A percentile compares a stretch with the other conserved stretches of the same genome.
Conservation (phyloP, 2,329 filamentous ascomycete genomes). For the Sphaerulina vaccinii region DNA sequence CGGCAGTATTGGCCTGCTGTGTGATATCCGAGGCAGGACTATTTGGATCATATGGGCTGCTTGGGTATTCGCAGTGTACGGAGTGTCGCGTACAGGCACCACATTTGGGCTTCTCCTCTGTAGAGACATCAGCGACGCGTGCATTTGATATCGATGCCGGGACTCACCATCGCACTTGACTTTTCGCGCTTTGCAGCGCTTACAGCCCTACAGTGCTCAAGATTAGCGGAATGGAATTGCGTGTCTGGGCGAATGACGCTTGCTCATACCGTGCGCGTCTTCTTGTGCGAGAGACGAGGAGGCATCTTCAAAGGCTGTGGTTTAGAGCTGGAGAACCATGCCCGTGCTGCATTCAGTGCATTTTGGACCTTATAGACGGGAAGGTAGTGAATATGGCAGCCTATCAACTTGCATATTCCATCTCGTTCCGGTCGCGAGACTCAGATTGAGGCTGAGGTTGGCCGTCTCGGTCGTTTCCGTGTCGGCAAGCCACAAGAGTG, state of each 20-base stretch:
- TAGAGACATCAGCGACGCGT: background rate
- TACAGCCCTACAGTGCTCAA: no score
- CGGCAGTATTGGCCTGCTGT: background rate
- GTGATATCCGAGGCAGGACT: slow-evolving; percentile 9
- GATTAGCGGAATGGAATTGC: no score
- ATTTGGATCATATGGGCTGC: slow-evolving; percentile 13
- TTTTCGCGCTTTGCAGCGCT: slow-evolving; percentile 26
- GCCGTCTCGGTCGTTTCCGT: no score
- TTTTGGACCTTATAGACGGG: no score
- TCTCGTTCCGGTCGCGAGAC: no score
- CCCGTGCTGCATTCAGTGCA: no score
- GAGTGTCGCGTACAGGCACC: slow-evolving; percentile 25
- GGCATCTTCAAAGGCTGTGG: slow-evolving; percentile 5
- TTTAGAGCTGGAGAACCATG: background rate
- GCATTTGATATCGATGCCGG: background rate
- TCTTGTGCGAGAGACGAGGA: slow-evolving; percentile 19
- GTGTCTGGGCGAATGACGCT: no score
- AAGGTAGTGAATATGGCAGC: no score
- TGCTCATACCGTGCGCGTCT: slow-evolving; percentile 19
- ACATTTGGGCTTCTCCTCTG: slow-evolving; percentile 23
- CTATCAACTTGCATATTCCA: no score
- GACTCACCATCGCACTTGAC: slow-evolving; percentile 23
- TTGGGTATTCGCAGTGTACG: slow-evolving; percentile 26
- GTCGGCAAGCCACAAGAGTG: no score
- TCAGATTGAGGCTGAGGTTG: no score